Evolutionary conservation across 2,329 filamentous ascomycete genomes (phyloP), one percentile per base, ranked within the genome.

Genomic region (Paramyrothecium sp.): DNA sequence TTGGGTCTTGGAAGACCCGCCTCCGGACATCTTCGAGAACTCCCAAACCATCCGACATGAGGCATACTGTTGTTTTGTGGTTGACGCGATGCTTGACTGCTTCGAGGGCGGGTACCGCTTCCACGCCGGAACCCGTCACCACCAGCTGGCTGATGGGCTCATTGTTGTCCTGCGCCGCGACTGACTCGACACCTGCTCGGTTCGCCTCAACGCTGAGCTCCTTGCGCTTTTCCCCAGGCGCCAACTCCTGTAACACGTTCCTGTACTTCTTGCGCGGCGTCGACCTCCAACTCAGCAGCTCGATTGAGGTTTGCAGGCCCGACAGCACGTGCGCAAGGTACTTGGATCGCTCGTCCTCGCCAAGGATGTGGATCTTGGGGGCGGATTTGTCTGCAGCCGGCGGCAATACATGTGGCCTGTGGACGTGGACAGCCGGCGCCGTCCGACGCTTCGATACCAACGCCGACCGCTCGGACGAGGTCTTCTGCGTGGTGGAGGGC

Each of bases 21-120:
- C 81, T 73, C 65, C 91, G 92, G 46, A 97, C 81, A 52, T 87
- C 82, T 52, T 98, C 92, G n/a, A 92, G 79, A 2, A 92, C 78
- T 1, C 95, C 94, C 72, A 98, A 84, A 1, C 93, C 92, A 60
- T 94, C 90, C 56, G 92, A 89, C 56, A 96, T 72, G 56, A 96
- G 83, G 58, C 90, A 86, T 8, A 97, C 82, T 0, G 91, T 90
- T 1, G 89, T 91, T 26, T 85, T 76, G 3, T 82, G 77, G 48
- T 83, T 80, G n/a, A 96, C 75, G 11, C 91, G 84, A 65, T 91
- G 81, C 55, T 80, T 82, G 55, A 95, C 77, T 0, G 79, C 74
- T 3, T 77, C 67, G 22, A 96, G 69, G 2, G 87, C 85, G 38
- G 79, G 69, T 12, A 82, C 75, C 1, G 73, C 71, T 21, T 88